A percentile compares a stretch with the other conserved stretches of the same genome.
Conservation (phyloP, 768 basidiomycete genomes). For the Trametes cinnabarina region DNA sequence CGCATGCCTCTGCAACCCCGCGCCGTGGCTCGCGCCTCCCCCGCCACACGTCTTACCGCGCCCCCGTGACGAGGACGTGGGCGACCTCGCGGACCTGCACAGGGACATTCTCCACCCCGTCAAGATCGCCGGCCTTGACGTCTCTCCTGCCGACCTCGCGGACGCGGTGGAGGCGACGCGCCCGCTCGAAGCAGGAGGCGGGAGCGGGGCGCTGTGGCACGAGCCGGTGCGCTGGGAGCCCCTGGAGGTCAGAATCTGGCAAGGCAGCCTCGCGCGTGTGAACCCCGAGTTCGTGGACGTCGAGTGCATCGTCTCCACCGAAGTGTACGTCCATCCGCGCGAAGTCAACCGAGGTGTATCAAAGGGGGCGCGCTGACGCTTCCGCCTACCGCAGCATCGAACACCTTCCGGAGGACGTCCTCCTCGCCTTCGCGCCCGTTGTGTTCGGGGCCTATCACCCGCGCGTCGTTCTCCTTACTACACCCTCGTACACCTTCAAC, state of each 20-base stretch:
- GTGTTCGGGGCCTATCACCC: slow-evolving; percentile 81
- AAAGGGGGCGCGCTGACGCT: not conserved
- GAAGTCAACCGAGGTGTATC: too few species aligned
- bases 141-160: slow-evolving; percentile 50
- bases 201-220: not conserved
- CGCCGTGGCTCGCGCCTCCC: slow-evolving; percentile 60
- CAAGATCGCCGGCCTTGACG: slow-evolving; percentile 63
- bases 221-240: slow-evolving; percentile 61
- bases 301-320: slow-evolving; percentile 74
- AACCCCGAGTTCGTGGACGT: slow-evolving; percentile 64
- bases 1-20: slow-evolving; percentile 65
- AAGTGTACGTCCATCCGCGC: slow-evolving; percentile 67
- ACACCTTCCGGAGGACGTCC: slow-evolving; percentile 60
- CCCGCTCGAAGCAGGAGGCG: slow-evolving; percentile 33
- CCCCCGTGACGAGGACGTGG: slow-evolving; percentile 1
- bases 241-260: slow-evolving; percentile 65
- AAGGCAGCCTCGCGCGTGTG: slow-evolving; percentile 65
- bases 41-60: slow-evolving; percentile 16
- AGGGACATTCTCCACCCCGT: slow-evolving; percentile 17
- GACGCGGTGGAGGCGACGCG: slow-evolving; percentile 50
- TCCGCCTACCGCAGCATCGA: slow-evolving; percentile 61
- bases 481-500: slow-evolving; percentile 85
- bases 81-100: slow-evolving; percentile 2
- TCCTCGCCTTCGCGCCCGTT: slow-evolving; percentile 63
- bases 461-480: slow-evolving; percentile 71